Conservation (phyloP, 495 filamentous ascomycete genomes). For the Hyphodiscus hymeniophilus region DNA sequence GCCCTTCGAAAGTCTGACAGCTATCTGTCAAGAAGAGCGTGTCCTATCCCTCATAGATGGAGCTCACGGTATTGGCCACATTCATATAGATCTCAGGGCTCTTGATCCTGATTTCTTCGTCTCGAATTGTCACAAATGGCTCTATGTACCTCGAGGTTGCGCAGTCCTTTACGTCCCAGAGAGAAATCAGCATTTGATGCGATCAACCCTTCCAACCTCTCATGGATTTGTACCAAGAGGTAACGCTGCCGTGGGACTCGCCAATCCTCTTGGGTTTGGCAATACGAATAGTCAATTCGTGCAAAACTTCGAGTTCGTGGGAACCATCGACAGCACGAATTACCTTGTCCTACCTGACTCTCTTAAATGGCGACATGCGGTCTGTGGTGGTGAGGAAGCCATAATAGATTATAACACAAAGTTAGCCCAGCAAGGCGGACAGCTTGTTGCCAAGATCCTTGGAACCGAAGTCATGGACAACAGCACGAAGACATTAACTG, state of each 20-base stretch:
- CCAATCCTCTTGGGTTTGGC: conserved; percentile 40
- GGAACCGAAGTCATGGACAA: conserved; percentile 67
- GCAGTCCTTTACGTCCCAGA: conserved; percentile 30
- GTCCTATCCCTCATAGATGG: conserved; percentile 61
- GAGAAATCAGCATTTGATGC: neutral
- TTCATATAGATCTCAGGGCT: conserved; percentile 53
- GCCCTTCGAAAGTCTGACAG: conserved; percentile 62
- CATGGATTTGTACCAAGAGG: conserved; percentile 40
- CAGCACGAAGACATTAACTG: conserved; percentile 32
- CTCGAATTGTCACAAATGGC: conserved; percentile 87
- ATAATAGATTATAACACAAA: conserved; percentile 50
- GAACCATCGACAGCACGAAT: conserved; percentile 62
- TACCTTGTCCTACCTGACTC: conserved; percentile 65
- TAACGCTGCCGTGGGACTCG: neutral
- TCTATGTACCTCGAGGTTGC: conserved; percentile 72
- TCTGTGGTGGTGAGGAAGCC: conserved; percentile 66
- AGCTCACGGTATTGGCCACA: conserved; percentile 74
- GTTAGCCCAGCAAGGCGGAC: conserved; percentile 53
- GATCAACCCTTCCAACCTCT: conserved; percentile 53
- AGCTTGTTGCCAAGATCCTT: conserved; percentile 47
- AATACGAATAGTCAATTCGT: conserved; percentile 48
- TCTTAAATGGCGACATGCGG: conserved; percentile 53
- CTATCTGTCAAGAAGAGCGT: conserved; percentile 52
- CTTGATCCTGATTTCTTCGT: conserved; percentile 79
- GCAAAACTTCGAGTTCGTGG: conserved; percentile 67